Percentiles rank a stretch among this genome's conserved stretches.
Conservation (phyloP, 495 filamentous ascomycete genomes). For the Podospora anserina region DNA sequence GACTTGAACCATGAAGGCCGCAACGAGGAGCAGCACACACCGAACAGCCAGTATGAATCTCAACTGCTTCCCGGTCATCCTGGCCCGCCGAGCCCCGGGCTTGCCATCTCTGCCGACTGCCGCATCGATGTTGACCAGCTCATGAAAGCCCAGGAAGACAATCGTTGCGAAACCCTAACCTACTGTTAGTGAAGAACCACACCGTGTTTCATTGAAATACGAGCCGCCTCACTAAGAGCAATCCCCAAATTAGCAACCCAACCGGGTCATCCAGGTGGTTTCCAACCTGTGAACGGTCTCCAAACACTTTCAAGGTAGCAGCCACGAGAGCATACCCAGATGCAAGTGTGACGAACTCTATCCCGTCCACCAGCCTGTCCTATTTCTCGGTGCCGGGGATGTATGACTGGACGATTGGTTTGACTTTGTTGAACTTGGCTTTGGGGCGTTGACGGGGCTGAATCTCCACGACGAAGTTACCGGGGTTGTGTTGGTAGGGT, state of each 20-base stretch:
- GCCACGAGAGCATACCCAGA: neutral
- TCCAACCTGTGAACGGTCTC: neutral
- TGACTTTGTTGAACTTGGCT: neutral
- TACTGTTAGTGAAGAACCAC: neutral
- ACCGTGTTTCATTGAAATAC: neutral
- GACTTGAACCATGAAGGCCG: neutral
- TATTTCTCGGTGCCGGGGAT: neutral
- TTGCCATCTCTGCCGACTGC: neutral
- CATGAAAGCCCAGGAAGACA: neutral
- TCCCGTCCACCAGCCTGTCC: neutral
- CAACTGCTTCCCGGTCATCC: neutral
- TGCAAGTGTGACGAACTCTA: neutral
- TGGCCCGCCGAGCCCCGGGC: neutral
- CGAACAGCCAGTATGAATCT: neutral
- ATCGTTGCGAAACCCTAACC: neutral
- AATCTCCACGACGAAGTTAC: neutral
- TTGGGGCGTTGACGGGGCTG: neutral
- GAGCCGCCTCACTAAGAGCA: neutral
- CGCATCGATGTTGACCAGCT: conserved; percentile 4
- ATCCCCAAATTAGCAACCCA: neutral
- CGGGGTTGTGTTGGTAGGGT: neutral
- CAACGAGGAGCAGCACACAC: neutral
- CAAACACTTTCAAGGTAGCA: neutral
- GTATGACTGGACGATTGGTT: neutral
- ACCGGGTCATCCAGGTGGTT: neutral